Evolutionary conservation across 2,329 filamentous ascomycete genomes (phyloP).

Genomic region (Colletotrichum spinosum): DNA sequence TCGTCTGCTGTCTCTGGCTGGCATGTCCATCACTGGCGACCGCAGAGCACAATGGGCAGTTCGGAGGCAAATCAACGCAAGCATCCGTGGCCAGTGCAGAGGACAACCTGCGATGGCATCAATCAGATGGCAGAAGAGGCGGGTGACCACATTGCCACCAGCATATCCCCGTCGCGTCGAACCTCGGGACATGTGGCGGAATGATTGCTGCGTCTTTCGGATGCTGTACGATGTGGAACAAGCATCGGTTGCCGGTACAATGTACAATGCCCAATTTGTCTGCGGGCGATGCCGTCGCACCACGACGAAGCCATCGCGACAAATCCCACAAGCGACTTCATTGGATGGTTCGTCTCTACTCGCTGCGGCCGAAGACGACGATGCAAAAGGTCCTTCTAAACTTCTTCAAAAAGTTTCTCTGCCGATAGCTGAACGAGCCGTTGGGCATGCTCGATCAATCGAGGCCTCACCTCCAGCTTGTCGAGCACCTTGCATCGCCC

Average conservation of each 20-base stretch:
- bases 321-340: conserved; percentile 5
- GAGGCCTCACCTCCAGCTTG: too few relatives aligned
- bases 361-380: background rate
- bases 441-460: background rate
- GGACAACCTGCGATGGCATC: background rate
- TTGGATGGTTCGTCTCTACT: background rate
- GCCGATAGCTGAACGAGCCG: background rate
- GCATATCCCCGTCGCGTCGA: conserved; percentile 14
- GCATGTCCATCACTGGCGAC: too few relatives aligned
- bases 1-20: background rate
- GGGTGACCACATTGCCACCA: conserved; percentile 19
- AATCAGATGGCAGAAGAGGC: conserved; percentile 3
- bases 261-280: background rate
- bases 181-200: too few relatives aligned
- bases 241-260: too few relatives aligned
- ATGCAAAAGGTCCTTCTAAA: too few relatives aligned
- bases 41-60: background rate
- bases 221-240: too few relatives aligned
- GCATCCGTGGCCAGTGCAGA: conserved; percentile 12
- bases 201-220: too few relatives aligned
- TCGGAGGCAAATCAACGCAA: background rate
- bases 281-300: conserved; percentile 21
- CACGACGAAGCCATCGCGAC: conserved; percentile 27
- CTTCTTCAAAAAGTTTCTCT: conserved; percentile 17
- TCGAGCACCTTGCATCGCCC: too few relatives aligned